Percentiles rank a stretch among this genome's conserved stretches.
phyloP scores from a whole-genome alignment of 176 grass and related monocot genomes.

The Phragmites australis region DNA sequence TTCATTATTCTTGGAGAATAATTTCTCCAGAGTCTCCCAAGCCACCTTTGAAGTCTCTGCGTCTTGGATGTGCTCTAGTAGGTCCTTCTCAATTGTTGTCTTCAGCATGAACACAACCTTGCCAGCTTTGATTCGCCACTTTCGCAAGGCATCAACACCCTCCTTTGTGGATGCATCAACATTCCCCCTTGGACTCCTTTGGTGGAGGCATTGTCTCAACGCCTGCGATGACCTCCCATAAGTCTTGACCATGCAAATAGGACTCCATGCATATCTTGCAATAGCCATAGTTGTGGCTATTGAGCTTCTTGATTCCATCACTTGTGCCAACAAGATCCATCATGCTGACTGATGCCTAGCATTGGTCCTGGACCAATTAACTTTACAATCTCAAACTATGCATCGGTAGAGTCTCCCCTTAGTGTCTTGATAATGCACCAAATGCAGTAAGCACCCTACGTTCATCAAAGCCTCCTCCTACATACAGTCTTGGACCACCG shows the following conservation, averaged over 20 bases:
- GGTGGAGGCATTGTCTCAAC: background rate
- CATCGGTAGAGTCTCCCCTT: too few species aligned
- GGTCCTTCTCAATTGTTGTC: background rate
- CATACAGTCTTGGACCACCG: too few species aligned
- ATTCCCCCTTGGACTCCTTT: background rate
- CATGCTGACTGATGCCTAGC: background rate
- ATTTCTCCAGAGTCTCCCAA: background rate
- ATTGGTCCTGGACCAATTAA: background rate
- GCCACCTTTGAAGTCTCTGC: background rate
- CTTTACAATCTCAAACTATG: background rate
- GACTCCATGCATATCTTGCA: background rate
- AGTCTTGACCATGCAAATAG: conserved; percentile 1
- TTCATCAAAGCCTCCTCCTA: too few species aligned
- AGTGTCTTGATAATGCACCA: too few species aligned
- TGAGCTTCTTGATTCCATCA: background rate
- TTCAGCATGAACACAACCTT: background rate
- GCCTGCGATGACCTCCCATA: background rate
- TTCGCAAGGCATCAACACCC: background rate
- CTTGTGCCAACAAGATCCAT: background rate
- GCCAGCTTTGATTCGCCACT: background rate
- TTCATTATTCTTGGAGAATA: conserved; percentile 22
- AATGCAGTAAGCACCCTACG: too few species aligned
- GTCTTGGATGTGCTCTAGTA: conserved; percentile 11
- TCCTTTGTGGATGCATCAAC: too few species aligned
- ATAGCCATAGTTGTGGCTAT: background rate